Conservation (phyloP, 352 stramenopile genomes). For the Vaucheria bursata region DNA sequence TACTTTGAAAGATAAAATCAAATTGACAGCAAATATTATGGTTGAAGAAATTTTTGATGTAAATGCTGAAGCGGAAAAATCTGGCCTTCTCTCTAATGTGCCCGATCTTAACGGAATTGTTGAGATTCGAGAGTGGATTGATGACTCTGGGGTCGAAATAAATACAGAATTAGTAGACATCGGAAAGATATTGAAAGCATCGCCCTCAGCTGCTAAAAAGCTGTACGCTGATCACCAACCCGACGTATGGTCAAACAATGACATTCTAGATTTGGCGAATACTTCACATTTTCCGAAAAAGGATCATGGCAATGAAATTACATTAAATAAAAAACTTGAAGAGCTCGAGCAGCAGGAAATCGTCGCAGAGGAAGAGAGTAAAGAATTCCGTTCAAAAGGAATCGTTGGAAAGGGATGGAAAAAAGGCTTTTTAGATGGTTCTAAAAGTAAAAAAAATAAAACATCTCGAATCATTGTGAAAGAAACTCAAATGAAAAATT, state of each 20-base stretch:
- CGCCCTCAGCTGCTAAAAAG: background rate
- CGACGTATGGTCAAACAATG: background rate
- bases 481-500: background rate
- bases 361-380: background rate
- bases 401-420: background rate
- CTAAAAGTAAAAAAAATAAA: background rate
- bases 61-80: background rate
- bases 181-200: slow-evolving; percentile 8
- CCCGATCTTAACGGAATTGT: background rate
- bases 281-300: background rate
- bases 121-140: slow-evolving; percentile 9
- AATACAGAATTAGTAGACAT: slow-evolving; percentile 1
- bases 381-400: background rate
- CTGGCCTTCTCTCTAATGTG: background rate
- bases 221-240: background rate
- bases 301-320: background rate
- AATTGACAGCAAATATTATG: no score
- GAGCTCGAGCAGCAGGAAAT: slow-evolving; percentile 5
- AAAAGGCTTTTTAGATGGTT: background rate
- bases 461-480: background rate
- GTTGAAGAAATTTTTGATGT: background rate
- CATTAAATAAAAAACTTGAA: background rate
- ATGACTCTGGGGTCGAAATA: background rate
- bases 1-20: no score
- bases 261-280: background rate